A percentile compares a stretch with the other conserved stretches of the same genome.
phyloP scores from a whole-genome alignment of 352 stramenopile genomes.

The Plasmopara halstedii region DNA sequence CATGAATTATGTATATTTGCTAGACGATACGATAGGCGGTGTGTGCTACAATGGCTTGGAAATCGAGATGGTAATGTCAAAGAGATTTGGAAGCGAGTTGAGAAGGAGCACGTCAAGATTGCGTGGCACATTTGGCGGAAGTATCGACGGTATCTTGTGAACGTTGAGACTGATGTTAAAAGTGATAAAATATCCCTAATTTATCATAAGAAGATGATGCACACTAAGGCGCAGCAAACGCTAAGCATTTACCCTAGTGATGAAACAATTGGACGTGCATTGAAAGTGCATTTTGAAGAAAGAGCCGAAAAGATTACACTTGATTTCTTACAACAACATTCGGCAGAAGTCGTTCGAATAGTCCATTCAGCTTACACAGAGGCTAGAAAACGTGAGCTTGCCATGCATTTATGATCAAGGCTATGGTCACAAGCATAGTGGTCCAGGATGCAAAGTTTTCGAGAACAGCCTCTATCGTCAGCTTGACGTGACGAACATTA shows the following conservation, averaged over 20 bases:
- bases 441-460: no score
- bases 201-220: conserved; percentile 12
- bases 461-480: no score
- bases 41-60: conserved; percentile 49
- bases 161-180: conserved; percentile 9
- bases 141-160: conserved; percentile 30
- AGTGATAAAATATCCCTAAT: conserved; percentile 1
- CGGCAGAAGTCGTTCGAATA: conserved; percentile 35
- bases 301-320: conserved; percentile 27
- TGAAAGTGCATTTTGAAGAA: conserved; percentile 33
- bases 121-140: conserved; percentile 75
- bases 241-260: conserved; percentile 59
- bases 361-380: conserved; percentile 36
- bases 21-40: conserved; percentile 44
- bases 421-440: no score
- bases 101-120: conserved; percentile 53
- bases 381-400: conserved; percentile 18
- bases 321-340: conserved; percentile 32
- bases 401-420: no score
- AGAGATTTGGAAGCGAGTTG: conserved; percentile 39
- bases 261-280: conserved; percentile 39
- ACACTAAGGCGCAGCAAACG: conserved; percentile 48
- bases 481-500: no score
- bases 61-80: conserved; percentile 5
- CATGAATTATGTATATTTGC: conserved; percentile 47